Evolutionary conservation across 805 yeast genomes (phyloP).

Genomic region (Metschnikowia proteae): DNA sequence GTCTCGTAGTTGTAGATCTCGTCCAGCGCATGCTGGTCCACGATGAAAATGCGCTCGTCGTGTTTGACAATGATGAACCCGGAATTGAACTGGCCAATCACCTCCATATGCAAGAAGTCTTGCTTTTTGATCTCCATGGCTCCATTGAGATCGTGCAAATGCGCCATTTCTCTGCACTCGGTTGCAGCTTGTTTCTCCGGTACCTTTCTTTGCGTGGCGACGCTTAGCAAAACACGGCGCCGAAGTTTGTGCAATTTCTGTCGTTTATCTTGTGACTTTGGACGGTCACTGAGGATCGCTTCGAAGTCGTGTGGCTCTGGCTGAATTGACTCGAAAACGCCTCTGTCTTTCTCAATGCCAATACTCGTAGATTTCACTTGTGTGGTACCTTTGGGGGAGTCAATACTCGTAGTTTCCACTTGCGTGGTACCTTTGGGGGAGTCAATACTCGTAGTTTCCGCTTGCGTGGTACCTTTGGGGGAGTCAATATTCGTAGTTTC

Average conservation of each 20-base stretch:
- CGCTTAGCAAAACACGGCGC: background rate
- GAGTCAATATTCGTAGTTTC: no score
- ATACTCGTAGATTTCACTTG: no score
- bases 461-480: background rate
- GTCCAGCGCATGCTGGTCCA: constrained; percentile 98
- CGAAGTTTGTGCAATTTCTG: background rate
- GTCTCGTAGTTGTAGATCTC: constrained; percentile 89
- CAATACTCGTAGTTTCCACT: no score
- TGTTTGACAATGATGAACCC: constrained; percentile 80
- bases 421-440: no score
- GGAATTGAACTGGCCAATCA: constrained; percentile 92
- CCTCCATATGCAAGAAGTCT: constrained; percentile 71
- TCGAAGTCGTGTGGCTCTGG: background rate
- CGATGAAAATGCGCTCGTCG: constrained; percentile 66
- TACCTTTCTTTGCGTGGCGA: background rate
- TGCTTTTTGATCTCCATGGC: constrained; percentile 48
- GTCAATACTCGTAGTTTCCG: background rate
- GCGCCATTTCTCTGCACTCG: constrained; percentile 6
- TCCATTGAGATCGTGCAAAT: constrained; percentile 14
- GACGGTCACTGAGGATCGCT: background rate
- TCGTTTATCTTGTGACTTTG: background rate
- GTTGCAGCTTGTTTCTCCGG: background rate
- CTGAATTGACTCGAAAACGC: background rate
- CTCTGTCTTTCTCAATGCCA: background rate
- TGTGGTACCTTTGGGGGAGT: no score